Percentiles rank a stretch among this genome's conserved stretches.
phyloP scores from a whole-genome alignment of 2,329 filamentous ascomycete species.

The Fusarium begoniae region DNA sequence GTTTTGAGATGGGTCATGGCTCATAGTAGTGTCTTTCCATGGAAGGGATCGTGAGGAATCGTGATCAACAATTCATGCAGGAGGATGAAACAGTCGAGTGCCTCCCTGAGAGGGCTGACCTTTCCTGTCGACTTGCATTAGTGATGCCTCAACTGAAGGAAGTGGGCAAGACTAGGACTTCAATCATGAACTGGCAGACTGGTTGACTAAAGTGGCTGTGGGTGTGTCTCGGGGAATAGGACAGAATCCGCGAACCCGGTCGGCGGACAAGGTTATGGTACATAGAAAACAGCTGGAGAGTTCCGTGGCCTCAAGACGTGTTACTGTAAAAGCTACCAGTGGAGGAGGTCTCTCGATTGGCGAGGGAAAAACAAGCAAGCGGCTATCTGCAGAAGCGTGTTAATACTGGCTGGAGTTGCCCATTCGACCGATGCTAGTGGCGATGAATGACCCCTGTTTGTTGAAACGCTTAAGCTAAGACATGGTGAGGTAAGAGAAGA shows the following conservation, averaged over 20 bases:
- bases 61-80: constrained; percentile 4
- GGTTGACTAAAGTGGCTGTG: constrained; percentile 8
- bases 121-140: constrained; percentile 13
- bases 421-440: background rate
- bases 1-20: background rate
- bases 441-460: background rate
- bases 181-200: background rate
- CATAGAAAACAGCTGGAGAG: background rate
- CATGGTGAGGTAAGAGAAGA: constrained; percentile 1
- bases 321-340: background rate
- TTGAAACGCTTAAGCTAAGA: constrained; percentile 9
- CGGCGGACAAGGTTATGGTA: background rate
- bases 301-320: background rate
- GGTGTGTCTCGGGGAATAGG: constrained; percentile 22
- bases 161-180: background rate
- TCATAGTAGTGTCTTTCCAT: background rate
- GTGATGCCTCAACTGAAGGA: constrained; percentile 1
- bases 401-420: background rate
- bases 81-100: constrained; percentile 12
- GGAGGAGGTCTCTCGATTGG: background rate
- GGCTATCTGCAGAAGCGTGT: background rate
- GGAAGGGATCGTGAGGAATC: constrained; percentile 4
- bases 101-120: background rate
- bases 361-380: background rate
- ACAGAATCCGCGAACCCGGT: constrained; percentile 30